Conservation (phyloP, 2,329 filamentous ascomycete genomes). For the Fusarium irregulare region DNA sequence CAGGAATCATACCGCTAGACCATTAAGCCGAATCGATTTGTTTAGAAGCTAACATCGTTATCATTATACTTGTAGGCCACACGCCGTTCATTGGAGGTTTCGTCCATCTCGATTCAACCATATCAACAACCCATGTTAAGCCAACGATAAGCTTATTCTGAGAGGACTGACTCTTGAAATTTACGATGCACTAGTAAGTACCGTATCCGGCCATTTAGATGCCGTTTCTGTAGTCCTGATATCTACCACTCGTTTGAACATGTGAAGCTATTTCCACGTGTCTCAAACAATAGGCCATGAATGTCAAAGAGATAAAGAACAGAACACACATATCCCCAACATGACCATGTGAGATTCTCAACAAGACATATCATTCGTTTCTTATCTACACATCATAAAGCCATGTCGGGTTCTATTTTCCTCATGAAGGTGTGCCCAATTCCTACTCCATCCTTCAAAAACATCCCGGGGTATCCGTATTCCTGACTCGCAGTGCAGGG, state of each 20-base stretch:
- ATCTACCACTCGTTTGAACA: neutral
- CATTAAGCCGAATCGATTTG: constrained; percentile 12
- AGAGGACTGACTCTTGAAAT: too few species aligned
- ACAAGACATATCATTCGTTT: neutral
- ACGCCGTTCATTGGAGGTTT: too few species aligned
- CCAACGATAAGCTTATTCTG: neutral
- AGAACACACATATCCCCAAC: neutral
- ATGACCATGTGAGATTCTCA: neutral
- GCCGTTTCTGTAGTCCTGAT: neutral
- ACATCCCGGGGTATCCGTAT: neutral
- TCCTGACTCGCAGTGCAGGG: neutral
- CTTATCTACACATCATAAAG: neutral
- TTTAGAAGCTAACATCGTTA: fast-evolving
- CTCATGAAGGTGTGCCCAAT: neutral
- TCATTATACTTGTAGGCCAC: too few species aligned
- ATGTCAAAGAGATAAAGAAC: neutral
- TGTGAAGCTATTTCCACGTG: neutral
- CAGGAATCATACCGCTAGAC: constrained; percentile 37
- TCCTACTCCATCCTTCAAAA: neutral
- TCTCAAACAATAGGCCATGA: neutral
- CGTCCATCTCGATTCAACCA: neutral
- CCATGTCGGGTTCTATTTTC: neutral
- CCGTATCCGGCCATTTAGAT: too few species aligned
- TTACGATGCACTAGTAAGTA: too few species aligned
- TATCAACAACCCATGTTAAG: neutral